Base-by-base conservation (phyloP, 768 basidiomycete genomes). In the Lactarius indigo region DNA sequence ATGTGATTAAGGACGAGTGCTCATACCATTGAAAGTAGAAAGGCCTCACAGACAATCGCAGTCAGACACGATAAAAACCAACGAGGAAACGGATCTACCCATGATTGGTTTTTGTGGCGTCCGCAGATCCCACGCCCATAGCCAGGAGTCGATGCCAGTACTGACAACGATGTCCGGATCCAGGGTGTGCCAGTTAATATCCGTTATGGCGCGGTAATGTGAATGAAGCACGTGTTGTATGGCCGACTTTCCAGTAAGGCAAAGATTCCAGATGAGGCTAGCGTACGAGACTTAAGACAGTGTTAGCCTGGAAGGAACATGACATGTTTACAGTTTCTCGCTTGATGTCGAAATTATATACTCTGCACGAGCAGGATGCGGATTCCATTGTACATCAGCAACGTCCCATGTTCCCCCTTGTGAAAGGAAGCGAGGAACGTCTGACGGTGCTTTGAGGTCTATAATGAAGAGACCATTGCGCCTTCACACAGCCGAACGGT, bases 381-480 rank as follows among this genome's bases (percentile, higher is more conserved):
- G 94, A 69, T 94, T 94, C 94, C 93, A 96, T 70, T 93, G 91
- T 0, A 94, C 91, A 72, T 95, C 92, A 0, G 92, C 91, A 13
- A 97, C 94, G 72, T 96, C 92, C 94, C 95, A 98, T 6, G 92
- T 93, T 1, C 95, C 96, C 2, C 94, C 94, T 77, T 99, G 96
- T 17, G 96, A 96, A 10, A 99, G 83, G 74, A 96, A 98, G 15
- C 96, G 84, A 28, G 97, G 97, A 0, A 94, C 84, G 69, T 92
- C 87, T 20, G 92, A 81, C 1, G 94, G 93, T 15, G 90, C 85
- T 68, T 94, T 89, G 18, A 99, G 82, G 79, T 98, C 97, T 67
- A 99, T 92, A 64, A 98, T 94, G 75, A 92, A 98, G 18, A 99
- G 82, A 0, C 96, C 96, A 64, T 94, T 88, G 5, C 96, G 89